Base-by-base conservation (phyloP, 805 yeast genomes). In the Lachancea cidri region DNA sequence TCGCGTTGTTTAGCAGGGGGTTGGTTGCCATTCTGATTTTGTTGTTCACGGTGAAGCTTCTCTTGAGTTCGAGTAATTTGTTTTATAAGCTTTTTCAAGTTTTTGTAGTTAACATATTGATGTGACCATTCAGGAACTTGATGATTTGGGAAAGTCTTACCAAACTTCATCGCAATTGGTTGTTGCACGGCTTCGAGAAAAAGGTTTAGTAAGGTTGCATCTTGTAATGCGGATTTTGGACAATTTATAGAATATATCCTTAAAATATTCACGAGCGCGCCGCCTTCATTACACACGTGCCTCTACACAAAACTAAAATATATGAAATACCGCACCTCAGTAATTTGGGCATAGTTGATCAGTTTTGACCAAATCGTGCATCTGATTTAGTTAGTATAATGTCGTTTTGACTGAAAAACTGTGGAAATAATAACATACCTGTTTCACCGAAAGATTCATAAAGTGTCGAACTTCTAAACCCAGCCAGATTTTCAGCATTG, bases 51-150 rank as follows among this genome's bases (percentile, higher is more conserved):
- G 36, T 39, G 58, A 19, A 53, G 53, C 41, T 43, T 55, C 17
- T 62, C 55, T 51, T 77, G 77, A 35, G 68, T 68, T 3, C 48
- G 49, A 24, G 71, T 74, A 17, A 86, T 75, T 32, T 71, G 73
- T 60, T 86, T 86, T 64, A 91, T 85, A 53, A 78, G 76, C 55
- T 83, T 44, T 16, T 44, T 44, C 22, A 44, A 37, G 27, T 74
- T 77, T 61, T 88, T 91, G 65, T 91, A 91, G 65, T 86, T 84
- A 72, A 91, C 76, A 57, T 91, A 91, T 54, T 74, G 74, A 43
- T 77, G 75, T 37, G 74, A 64, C 98, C 98, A 91, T 64, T 88
- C 96, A 3, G 97, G 97, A 43, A 89, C 87, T 69, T 88, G 95
- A 64, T 91, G 95, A 36, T 84, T 71, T 24, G 79, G 66, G 50